Evolutionary conservation across 2,329 filamentous ascomycete genomes (phyloP), one percentile per base, ranked within the genome.

Genomic region (Fusarium graminum): DNA sequence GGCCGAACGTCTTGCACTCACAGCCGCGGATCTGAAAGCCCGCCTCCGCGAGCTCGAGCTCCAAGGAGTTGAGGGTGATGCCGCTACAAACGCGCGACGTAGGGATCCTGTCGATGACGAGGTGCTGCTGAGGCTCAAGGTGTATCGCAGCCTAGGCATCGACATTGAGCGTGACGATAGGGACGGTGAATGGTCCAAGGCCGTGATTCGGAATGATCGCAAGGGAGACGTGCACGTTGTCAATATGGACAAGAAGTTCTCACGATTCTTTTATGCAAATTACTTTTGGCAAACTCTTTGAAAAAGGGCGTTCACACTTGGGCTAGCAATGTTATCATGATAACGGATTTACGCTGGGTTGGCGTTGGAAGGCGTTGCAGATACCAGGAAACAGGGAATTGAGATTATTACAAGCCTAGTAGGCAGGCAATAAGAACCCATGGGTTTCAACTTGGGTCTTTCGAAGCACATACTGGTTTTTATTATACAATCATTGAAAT

Each of bases 151-250:
- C 28, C 82, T 99, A 47, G 94, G 94, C 4, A 94, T 98, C 68
- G 94, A 97, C 69, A 88, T 96, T 58, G 92, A 97, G 80, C 78
- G 86, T 62, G 91, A 92, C 53, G 91, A 92, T 61, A 78, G 79
- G 65, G 83, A 85, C 34, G 93, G 93, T 32, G 92, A 93, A 76
- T 97, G 94, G 81, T 89, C 86, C 70, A 92, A 92, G 74, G 94
- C 94, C 2, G 86, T 97, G 17, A 90, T 98, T 68, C 84, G 93
- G 64, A 97, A 97, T 75, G 89, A 90, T 61, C 85, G 88, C 68
- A 94, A 93, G 81, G 94, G 93, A 10, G 94, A 98, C 76, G 93
- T 98, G 50, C 92, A 97, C 76, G 92, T 98, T 47, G 90, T 99
- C 62, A 97, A 97, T 74, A 89, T 99, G 77, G 94, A 98, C 73